Base-by-base conservation (phyloP, 108 stramenopile species). In the Skeletonema marinoi region DNA sequence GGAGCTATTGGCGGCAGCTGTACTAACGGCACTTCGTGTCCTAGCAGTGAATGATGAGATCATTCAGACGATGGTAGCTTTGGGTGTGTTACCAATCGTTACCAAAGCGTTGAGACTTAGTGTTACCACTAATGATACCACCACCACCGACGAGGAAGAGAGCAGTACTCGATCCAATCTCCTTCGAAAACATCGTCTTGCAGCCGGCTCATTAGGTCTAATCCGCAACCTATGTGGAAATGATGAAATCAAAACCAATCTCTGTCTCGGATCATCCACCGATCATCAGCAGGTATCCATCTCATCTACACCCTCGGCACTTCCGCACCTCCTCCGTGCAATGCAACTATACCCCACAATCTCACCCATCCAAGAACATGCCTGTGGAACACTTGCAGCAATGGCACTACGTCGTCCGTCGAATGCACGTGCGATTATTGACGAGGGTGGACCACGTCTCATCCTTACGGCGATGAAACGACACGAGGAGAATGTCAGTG, bases 11-110 rank as follows among this genome's bases (percentile, higher is more conserved):
- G 72, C 65, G 1, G 76, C 73, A 17, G 59, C 78, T 25, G 85
- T 70, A 19, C 61, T 91, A 58, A 76, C 87, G 30, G 87, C 90
- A 60, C 80, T 90, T 39, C 83, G 95, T 3, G 86, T 82, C 9
- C 62, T 96, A 71, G 95, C 95, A 21, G 90, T 96, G 19, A 90
- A 96, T 67, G 89, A 96, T 73, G 92, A 93, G 29, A 91, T 92
- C 58, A 89, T 96, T 36, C 91, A 93, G 63, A 80, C 78, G 11
- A 86, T 96, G 87, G 90, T 96, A 1, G 89, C 95, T 17, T 74
- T 87, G 25, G 95, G 95, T 6, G 68, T 96, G 8, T 77, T 96
- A 38, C 73, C 90, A 1, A 72, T 80, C 14, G 77, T 82, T 30
- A 80, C 79, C 64, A 66, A 71, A 41, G 75, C 79, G 13, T 38